A percentile compares a stretch with the other conserved stretches of the same genome.
Conservation (phyloP, 1,139 yeast species). For the Blastobotrys arbuscula region DNA sequence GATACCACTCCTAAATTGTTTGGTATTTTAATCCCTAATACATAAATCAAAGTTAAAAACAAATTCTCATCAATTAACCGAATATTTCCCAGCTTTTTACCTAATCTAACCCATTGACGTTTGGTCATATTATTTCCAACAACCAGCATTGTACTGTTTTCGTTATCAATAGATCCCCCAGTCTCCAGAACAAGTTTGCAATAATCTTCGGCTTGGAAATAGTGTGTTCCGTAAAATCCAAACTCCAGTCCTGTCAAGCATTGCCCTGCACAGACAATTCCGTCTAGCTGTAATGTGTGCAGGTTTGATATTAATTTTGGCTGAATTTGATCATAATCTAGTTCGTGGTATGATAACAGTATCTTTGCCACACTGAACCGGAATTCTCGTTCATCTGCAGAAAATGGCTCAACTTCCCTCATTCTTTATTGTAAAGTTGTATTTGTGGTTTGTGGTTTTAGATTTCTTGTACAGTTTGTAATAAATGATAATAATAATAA, state of each 20-base stretch:
- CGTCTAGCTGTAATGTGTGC: not conserved
- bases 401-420: too few species aligned
- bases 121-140: not conserved
- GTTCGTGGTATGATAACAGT: too few species aligned
- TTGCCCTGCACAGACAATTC: not conserved
- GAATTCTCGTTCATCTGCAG: not conserved
- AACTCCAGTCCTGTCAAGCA: not conserved
- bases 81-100: not conserved
- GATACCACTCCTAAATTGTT: not conserved
- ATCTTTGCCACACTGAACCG: not conserved
- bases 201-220: not conserved
- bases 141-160: not conserved
- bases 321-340: not conserved
- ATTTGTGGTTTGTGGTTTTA: too few species aligned
- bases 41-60: not conserved
- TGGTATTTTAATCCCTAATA: not conserved
- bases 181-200: not conserved
- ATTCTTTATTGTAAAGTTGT: too few species aligned
- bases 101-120: not conserved
- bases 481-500: too few species aligned
- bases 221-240: conserved; percentile 2
- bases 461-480: too few species aligned
- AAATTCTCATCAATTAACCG: not conserved
- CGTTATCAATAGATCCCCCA: not conserved
- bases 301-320: not conserved